A percentile compares a stretch with the other conserved stretches of the same genome.
phyloP scores from a whole-genome alignment of 495 filamentous ascomycete genomes.

The Hypoxylon intermedium region DNA sequence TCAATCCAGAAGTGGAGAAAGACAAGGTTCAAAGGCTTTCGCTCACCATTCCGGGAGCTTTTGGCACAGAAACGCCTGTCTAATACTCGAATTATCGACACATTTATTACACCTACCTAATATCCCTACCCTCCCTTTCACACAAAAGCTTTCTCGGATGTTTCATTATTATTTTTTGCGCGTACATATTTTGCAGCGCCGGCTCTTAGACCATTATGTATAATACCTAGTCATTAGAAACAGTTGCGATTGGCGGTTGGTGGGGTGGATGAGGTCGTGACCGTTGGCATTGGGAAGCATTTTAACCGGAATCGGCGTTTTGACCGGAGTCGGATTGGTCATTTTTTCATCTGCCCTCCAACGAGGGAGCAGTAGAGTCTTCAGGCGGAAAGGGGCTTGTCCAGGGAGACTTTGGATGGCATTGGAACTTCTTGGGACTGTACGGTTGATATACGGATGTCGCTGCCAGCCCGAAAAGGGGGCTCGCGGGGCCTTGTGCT shows the following conservation, averaged over 20 bases:
- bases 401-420: constrained; percentile 27
- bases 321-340: constrained; percentile 5
- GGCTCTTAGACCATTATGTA: constrained; percentile 36
- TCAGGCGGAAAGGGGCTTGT: constrained; percentile 5
- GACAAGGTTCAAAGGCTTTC: constrained; percentile 30
- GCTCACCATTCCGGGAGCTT: constrained; percentile 31
- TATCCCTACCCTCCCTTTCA: constrained; percentile 9
- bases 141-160: constrained; percentile 24
- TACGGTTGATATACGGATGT: constrained; percentile 16
- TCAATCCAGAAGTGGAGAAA: constrained; percentile 4
- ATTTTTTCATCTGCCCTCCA: constrained; percentile 6
- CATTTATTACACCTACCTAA: constrained; percentile 17
- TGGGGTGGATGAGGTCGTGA: constrained; percentile 12
- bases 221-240: constrained; percentile 39
- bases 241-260: constrained; percentile 8
- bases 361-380: constrained; percentile 9
- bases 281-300: constrained; percentile 27
- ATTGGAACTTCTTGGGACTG: constrained; percentile 8
- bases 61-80: constrained; percentile 9
- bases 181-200: constrained; percentile 38
- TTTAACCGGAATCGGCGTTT: constrained; percentile 33
- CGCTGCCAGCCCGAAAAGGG: constrained; percentile 14
- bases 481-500: constrained; percentile 8
- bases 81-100: constrained; percentile 20
- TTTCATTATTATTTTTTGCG: constrained; percentile 20